A percentile compares a stretch with the other conserved stretches of the same genome.
phyloP scores from a whole-genome alignment of 805 yeast genomes.

The Starmerella ratchasimensis region DNA sequence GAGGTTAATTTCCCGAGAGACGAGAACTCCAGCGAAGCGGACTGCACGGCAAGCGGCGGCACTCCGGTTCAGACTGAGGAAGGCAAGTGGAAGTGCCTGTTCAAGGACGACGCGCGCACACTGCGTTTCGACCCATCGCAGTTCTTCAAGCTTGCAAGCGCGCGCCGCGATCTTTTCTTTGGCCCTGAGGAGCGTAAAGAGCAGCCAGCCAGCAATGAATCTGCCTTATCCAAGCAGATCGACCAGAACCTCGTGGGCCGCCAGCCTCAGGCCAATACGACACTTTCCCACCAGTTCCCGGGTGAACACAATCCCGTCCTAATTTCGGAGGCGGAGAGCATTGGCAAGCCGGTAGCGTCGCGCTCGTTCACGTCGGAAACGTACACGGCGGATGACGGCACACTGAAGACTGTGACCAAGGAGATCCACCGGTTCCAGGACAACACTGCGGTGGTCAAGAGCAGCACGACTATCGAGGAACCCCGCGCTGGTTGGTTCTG shows the following conservation, averaged over 20 bases:
- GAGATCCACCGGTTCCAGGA: constrained; percentile 26
- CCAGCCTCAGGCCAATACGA: constrained; percentile 1
- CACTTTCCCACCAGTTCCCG: constrained; percentile 6
- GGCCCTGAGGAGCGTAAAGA: constrained; percentile 1
- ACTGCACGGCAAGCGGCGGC: constrained; percentile 56
- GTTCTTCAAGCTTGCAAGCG: too few species aligned
- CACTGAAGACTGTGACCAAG: constrained; percentile 21
- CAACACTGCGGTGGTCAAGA: constrained; percentile 18
- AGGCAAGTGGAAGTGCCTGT: constrained; percentile 85
- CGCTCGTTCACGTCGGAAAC: constrained; percentile 19
- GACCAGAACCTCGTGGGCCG: constrained; percentile 3
- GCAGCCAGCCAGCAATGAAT: background rate
- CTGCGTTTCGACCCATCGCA: too few species aligned
- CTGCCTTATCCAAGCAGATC: too few species aligned
- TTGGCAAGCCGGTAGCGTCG: constrained; percentile 23
- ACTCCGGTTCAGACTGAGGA: constrained; percentile 65
- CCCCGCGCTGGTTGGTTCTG: constrained; percentile 24
- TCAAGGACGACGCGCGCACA: constrained; percentile 25
- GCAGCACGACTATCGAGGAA: constrained; percentile 1
- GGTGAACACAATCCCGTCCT: constrained; percentile 15
- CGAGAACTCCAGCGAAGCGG: too few species aligned
- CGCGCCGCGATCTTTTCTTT: constrained; percentile 7
- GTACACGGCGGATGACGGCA: constrained; percentile 23
- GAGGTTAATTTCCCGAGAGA: too few species aligned
- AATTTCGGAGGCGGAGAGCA: constrained; percentile 21